Conservation (phyloP, 169 alveolate genomes). For the Eimeria nieschulzi region DNA sequence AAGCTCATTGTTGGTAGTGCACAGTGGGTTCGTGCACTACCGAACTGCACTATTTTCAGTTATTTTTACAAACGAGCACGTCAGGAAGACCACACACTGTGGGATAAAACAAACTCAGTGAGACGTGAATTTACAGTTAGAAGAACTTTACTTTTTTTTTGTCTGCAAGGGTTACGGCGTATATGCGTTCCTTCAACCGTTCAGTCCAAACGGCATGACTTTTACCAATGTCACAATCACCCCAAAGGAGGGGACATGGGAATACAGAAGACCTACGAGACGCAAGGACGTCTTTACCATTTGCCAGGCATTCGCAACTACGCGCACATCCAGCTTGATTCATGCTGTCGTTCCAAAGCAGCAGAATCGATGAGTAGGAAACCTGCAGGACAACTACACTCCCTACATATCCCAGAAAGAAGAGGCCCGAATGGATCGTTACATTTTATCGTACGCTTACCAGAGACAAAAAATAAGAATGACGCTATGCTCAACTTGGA, state of each 20-base stretch:
- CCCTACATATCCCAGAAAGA: not conserved
- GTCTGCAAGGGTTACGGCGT: conserved; percentile 5
- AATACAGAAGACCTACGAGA: not conserved
- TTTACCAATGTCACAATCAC: not conserved
- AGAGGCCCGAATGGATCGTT: not conserved
- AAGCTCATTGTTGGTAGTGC: no score
- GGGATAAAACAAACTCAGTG: no score
- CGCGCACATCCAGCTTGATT: not conserved
- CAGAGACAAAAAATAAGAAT: not conserved
- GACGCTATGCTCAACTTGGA: not conserved
- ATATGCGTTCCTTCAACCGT: conserved; percentile 2
- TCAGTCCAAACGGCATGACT: not conserved
- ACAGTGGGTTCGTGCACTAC: no score
- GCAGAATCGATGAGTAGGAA: conserved; percentile 3
- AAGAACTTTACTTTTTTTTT: not conserved
- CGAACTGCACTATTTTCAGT: no score
- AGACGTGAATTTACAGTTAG: no score
- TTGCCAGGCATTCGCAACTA: conserved; percentile 39
- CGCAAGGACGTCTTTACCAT: not conserved
- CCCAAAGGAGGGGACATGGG: conserved; percentile 4
- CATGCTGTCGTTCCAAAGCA: conserved; percentile 12
- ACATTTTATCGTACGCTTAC: not conserved
- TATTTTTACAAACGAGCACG: no score
- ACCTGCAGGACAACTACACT: conserved; percentile 17
- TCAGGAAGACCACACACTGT: no score